Evolutionary conservation across 345 rosid species (phyloP), one percentile per base, ranked within the genome.

Genomic region (Eucalyptus cloeziana): DNA sequence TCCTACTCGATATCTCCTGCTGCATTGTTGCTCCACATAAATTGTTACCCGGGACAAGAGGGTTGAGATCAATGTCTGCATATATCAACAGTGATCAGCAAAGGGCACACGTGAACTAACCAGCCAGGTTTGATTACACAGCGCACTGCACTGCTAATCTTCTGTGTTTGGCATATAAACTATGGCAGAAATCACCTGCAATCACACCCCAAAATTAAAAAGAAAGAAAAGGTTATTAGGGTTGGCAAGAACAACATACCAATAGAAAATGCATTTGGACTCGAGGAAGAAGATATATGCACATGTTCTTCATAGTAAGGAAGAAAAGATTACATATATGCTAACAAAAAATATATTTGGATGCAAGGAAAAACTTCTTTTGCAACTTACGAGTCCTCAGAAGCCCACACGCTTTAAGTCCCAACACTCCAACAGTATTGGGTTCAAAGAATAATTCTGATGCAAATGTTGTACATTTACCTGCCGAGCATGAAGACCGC

Each of bases 111-210:
- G 44, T 69, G 25, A 69, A 69, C 43, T 33, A 69, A 33, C 80
- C 44, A 15, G 83, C 47, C 47, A 10, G 83, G 47, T 40, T 40
- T 40, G 47, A 76, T 76, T 43, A 11, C 47, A 11, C 85, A 76
- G 47, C 47, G 47, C 85, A 21, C 47, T 40, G 45, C 30, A 76
- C 47, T 76, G 47, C 85, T 76, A 37, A 76, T 76, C 85, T 40
- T 64, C 14, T 6, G 30, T 76, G 83, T 40, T 37, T 40, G 47
- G 85, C 47, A 76, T 47, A 40, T 5, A 67, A 21, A 37, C 83
- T 44, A 76, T 13, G 45, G 44, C 85, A 76, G 56, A 92, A 94
- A 49, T 56, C 96, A 92, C 89, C 92, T 93, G 85, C 96, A 94
- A 31, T 95, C 95, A 37, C 93, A 93, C 88, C 88, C 58, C 31